Conservation (phyloP, 2,329 filamentous ascomycete species). For the Lachnellula hyalina region DNA sequence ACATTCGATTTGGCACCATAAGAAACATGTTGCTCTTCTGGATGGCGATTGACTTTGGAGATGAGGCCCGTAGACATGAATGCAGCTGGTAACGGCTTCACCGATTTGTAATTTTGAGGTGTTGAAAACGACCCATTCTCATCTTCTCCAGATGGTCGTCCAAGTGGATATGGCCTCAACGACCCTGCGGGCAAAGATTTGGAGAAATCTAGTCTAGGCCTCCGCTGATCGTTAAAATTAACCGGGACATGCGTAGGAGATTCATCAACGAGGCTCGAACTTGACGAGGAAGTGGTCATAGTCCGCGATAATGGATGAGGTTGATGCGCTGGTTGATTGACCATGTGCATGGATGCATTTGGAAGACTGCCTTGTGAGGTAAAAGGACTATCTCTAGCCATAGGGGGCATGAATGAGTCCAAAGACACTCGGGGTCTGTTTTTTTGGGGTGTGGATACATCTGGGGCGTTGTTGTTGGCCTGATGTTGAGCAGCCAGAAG, state of each 20-base stretch:
- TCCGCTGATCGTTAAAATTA: slow-evolving; percentile 49
- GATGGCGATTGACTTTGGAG: slow-evolving; percentile 86
- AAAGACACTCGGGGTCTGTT: slow-evolving; percentile 68
- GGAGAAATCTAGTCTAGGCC: slow-evolving; percentile 55
- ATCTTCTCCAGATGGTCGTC: slow-evolving; percentile 40
- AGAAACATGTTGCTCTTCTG: slow-evolving; percentile 56
- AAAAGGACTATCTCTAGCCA: slow-evolving; percentile 61
- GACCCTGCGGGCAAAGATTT: slow-evolving; percentile 70
- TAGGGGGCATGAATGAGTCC: slow-evolving; percentile 68
- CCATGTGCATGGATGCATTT: slow-evolving; percentile 48
- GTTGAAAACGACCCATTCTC: slow-evolving; percentile 57
- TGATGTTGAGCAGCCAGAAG: slow-evolving; percentile 28
- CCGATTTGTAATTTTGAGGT: slow-evolving; percentile 69
- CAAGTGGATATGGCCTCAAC: slow-evolving; percentile 40
- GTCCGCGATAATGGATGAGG: slow-evolving; percentile 83
- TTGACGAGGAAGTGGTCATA: slow-evolving; percentile 80
- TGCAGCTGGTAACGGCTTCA: slow-evolving; percentile 71
- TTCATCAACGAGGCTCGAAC: slow-evolving; percentile 71
- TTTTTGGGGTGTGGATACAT: slow-evolving; percentile 50
- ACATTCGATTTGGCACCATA: slow-evolving; percentile 60
- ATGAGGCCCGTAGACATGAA: slow-evolving; percentile 94
- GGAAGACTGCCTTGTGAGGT: slow-evolving; percentile 46
- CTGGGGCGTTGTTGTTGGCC: slow-evolving; percentile 28
- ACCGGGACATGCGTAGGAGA: slow-evolving; percentile 59
- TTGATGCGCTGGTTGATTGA: slow-evolving; percentile 43